Conservation (phyloP, 768 basidiomycete genomes). For the Lactarius akahatsu region DNA sequence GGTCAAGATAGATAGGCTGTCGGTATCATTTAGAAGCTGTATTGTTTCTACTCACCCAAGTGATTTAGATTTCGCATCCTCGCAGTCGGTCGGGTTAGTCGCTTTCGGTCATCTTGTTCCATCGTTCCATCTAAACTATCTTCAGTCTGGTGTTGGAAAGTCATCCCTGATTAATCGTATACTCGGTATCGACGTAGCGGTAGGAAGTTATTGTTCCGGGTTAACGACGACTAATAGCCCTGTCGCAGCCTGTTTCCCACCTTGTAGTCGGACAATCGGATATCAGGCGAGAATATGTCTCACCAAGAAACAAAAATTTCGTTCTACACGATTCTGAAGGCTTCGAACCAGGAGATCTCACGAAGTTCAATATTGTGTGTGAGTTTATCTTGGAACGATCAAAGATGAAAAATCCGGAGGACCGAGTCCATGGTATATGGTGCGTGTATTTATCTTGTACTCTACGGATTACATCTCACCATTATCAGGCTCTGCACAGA, state of each 20-base stretch:
- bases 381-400: background rate
- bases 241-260: background rate
- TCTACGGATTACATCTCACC: background rate
- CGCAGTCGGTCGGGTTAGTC: background rate
- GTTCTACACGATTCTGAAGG: background rate
- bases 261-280: background rate
- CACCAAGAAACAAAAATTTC: background rate
- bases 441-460: background rate
- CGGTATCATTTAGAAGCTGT: background rate
- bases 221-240: background rate
- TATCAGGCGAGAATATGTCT: background rate
- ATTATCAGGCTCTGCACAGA: background rate
- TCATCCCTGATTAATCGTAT: conserved; percentile 5
- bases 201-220: background rate
- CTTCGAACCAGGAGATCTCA: background rate
- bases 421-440: background rate
- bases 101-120: background rate
- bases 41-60: background rate
- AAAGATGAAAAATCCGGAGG: background rate
- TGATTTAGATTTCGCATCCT: background rate
- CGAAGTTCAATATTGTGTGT: background rate
- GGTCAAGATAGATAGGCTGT: background rate
- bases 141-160: conserved; percentile 6
- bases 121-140: background rate
- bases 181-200: conserved; percentile 1